A percentile compares a stretch with the other conserved stretches of the same genome.
phyloP scores from a whole-genome alignment of 306 rosid species.

The Castanea crenata region DNA sequence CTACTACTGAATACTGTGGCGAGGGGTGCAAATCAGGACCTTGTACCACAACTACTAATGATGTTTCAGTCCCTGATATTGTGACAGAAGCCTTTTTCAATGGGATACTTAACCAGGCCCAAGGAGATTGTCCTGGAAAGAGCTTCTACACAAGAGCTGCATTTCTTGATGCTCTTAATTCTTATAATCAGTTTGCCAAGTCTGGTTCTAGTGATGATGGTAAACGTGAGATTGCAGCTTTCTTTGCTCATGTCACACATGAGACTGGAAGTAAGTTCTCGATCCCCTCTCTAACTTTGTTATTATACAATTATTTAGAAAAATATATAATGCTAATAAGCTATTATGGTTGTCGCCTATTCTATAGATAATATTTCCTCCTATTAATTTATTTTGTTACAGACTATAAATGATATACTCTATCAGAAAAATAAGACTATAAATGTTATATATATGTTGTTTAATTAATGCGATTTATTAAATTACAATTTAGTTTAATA shows the following conservation, averaged over 20 bases:
- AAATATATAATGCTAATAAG: no score
- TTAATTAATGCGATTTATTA: no score
- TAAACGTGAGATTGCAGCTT: constrained; percentile 38
- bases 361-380: no score
- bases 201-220: constrained; percentile 13
- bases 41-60: neutral
- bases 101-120: constrained; percentile 17
- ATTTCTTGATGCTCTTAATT: constrained; percentile 18
- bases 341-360: no score
- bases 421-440: no score
- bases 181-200: constrained; percentile 9
- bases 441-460: no score
- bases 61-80: neutral
- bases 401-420: no score
- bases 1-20: neutral
- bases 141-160: constrained; percentile 29
- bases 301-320: no score
- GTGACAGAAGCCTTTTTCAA: constrained; percentile 16
- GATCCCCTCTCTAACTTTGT: neutral
- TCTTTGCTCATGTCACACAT: constrained; percentile 33
- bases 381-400: no score
- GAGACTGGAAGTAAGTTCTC: constrained; percentile 30
- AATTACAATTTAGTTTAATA: no score
- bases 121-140: constrained; percentile 19
- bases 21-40: constrained; percentile 22